A percentile compares a stretch with the other conserved stretches of the same genome.
These are phyloP conservation scores for Hypoxylon trugodes DNA, from an alignment of 495 filamentous ascomycete species.

Conservation along the genomic window DNA sequence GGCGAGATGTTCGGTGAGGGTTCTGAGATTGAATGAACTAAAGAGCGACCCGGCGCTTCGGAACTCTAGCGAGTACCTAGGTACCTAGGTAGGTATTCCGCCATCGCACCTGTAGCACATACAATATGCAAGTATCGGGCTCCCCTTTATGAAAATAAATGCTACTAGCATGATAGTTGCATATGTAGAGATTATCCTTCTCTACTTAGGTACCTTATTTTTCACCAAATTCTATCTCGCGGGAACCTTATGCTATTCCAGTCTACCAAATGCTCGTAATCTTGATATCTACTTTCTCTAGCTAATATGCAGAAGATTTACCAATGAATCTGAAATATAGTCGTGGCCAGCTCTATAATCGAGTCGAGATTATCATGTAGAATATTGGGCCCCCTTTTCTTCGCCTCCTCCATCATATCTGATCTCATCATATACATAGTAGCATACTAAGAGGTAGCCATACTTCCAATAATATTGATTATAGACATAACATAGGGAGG, in stretches of 20 bases:
- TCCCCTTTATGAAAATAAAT: neutral
- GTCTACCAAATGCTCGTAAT: too few species aligned
- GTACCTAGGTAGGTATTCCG: too few species aligned
- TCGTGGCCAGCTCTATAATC: too few species aligned
- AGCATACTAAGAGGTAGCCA: neutral
- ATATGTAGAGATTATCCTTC: too few species aligned
- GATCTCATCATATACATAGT: neutral
- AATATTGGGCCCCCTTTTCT: neutral
- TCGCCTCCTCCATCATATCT: neutral
- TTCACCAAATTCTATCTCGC: too few species aligned
- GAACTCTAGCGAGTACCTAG: neutral
- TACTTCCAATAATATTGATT: conserved; percentile 51
- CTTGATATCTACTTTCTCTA: too few species aligned
- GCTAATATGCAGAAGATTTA: too few species aligned
- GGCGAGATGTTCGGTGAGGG: neutral
- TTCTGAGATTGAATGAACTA: neutral
- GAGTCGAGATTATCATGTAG: neutral
- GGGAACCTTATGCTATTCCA: too few species aligned
- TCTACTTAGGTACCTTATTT: too few species aligned
- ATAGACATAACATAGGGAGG: conserved; percentile 59
- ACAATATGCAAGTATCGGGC: too few species aligned
- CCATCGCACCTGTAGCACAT: neutral
- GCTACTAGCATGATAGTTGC: neutral
- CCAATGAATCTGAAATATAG: too few species aligned
- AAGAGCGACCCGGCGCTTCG: neutral